Conservation (phyloP, 108 stramenopile species). For the Cyclotella choctawhatcheeana region DNA sequence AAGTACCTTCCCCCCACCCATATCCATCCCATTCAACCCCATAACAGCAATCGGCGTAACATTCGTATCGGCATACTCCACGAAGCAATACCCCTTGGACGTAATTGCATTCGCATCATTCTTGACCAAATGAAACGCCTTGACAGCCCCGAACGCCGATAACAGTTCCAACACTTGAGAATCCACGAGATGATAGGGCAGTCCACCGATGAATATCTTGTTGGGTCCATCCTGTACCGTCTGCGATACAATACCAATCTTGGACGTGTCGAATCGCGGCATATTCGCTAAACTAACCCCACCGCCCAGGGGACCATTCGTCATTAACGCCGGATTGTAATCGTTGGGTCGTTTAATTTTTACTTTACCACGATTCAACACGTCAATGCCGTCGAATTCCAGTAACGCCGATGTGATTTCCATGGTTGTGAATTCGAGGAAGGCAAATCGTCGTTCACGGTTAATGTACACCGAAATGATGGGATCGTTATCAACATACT, state of each 20-base stretch:
- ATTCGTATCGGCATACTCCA: slow-evolving; percentile 88
- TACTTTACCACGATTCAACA: slow-evolving; percentile 82
- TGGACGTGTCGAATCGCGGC: slow-evolving; percentile 71
- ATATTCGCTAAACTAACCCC: no score
- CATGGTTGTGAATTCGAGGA: slow-evolving; percentile 94
- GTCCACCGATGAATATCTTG: slow-evolving; percentile 99
- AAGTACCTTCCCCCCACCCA: slow-evolving; percentile 93
- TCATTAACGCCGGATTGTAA: slow-evolving; percentile 86
- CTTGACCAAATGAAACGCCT: slow-evolving; percentile 96
- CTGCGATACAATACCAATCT: slow-evolving; percentile 84
- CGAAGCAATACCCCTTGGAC: slow-evolving; percentile 97
- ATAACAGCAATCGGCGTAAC: slow-evolving; percentile 85
- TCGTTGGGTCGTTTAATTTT: slow-evolving; percentile 97
- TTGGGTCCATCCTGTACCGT: slow-evolving; percentile 96
- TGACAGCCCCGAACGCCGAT: slow-evolving; percentile 89
- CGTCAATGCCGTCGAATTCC: slow-evolving; percentile 90
- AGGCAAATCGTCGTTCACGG: slow-evolving; percentile 92
- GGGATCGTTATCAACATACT: slow-evolving; percentile 68
- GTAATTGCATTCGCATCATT: slow-evolving; percentile 72
- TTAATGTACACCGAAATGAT: slow-evolving; percentile 95
- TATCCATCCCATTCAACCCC: slow-evolving; percentile 96
- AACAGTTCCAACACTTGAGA: slow-evolving; percentile 94
- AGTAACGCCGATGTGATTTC: slow-evolving; percentile 94
- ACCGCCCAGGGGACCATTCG: no score
- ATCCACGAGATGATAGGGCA: slow-evolving; percentile 95